These are phyloP conservation scores for Ophiostoma angusticollis DNA, from an alignment of 2,329 filamentous ascomycete genomes.

Conservation along the genomic window DNA sequence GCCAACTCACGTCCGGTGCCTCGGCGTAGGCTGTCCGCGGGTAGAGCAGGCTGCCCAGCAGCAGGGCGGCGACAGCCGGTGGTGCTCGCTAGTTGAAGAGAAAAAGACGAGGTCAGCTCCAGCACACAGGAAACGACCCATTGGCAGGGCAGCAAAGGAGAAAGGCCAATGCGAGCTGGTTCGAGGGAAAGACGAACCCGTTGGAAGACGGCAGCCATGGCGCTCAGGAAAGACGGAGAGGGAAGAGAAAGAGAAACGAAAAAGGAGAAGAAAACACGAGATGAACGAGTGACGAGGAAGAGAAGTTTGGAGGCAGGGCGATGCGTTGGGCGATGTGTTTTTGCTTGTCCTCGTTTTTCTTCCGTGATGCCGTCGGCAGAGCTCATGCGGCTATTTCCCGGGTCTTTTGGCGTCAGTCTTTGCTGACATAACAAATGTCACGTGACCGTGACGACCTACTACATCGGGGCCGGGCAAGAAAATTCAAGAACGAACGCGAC, in stretches of 20 bases:
- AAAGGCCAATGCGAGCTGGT: not conserved
- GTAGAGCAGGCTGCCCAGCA: constrained; percentile 35
- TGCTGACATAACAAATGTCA: not conserved
- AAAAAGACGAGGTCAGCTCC: not conserved
- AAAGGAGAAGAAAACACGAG: not conserved
- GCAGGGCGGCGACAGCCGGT: constrained; percentile 40
- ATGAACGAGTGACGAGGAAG: constrained; percentile 1
- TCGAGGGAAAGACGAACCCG: constrained; percentile 29
- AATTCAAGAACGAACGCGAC: constrained; percentile 1
- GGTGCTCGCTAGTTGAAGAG: constrained; percentile 34
- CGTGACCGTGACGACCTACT: too few relatives aligned
- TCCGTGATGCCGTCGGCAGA: constrained; percentile 1
- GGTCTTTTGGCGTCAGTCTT: constrained; percentile 2
- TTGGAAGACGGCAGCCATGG: constrained; percentile 46
- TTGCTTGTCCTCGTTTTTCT: constrained; percentile 2
- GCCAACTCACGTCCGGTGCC: constrained; percentile 23
- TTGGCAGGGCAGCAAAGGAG: not conserved
- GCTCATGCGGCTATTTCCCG: constrained; percentile 15
- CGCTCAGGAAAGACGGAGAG: constrained; percentile 12
- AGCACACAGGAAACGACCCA: not conserved
- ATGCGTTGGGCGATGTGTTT: not conserved
- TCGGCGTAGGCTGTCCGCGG: constrained; percentile 40
- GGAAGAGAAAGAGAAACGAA: not conserved
- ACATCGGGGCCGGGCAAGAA: too few relatives aligned
- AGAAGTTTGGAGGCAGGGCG: not conserved